phyloP scores from a whole-genome alignment of 2,329 filamentous ascomycete species.

The Penicillium fuscoglaucum region DNA sequence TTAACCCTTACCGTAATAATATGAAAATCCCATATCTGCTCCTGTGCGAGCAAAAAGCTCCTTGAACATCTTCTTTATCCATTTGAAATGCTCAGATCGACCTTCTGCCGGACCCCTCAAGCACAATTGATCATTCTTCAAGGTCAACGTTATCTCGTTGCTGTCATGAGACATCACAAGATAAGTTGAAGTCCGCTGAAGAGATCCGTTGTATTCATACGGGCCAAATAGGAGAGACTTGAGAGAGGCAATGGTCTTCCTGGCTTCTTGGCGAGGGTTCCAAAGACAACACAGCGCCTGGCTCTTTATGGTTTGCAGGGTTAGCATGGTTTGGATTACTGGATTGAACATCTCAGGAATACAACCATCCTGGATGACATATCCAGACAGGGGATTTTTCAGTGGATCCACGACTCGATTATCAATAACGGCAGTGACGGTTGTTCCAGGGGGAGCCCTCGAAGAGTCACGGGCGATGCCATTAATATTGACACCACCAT shows the following conservation, averaged over 20 bases:
- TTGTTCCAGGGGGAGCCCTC: constrained; percentile 10
- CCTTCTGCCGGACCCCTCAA: constrained; percentile 12
- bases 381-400: constrained; percentile 12
- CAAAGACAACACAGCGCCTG: no score
- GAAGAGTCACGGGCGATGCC: constrained; percentile 1
- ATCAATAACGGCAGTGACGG: constrained; percentile 21
- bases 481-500: constrained; percentile 11
- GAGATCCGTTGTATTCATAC: constrained; percentile 56
- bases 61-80: constrained; percentile 30
- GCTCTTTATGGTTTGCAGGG: constrained; percentile 8
- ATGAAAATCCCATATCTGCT: constrained; percentile 4
- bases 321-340: constrained; percentile 12
- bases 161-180: constrained; percentile 68
- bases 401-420: constrained; percentile 1
- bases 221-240: constrained; percentile 61
- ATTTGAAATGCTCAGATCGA: constrained; percentile 15
- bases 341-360: constrained; percentile 18
- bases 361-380: constrained; percentile 21
- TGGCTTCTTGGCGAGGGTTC: background rate
- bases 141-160: constrained; percentile 59
- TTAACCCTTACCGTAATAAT: background rate
- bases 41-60: constrained; percentile 30
- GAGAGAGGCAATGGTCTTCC: background rate
- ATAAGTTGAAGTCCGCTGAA: constrained; percentile 63
- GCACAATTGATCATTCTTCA: constrained; percentile 55